These are phyloP conservation scores for Neocucurbitaria cava DNA, from an alignment of 2,329 filamentous ascomycete genomes.

Conservation along the genomic window DNA sequence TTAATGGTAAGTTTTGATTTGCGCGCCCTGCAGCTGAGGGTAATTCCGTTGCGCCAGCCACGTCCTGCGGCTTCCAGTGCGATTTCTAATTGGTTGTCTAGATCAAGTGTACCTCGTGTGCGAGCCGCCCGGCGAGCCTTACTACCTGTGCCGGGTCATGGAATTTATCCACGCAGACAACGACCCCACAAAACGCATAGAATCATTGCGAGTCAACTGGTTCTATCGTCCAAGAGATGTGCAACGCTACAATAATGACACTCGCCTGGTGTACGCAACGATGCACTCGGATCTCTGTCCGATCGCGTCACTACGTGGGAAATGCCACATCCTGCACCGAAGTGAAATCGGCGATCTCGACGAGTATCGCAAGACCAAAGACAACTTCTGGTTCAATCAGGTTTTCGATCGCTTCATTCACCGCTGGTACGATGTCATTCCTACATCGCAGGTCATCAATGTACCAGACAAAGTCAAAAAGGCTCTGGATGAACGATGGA, in stretches of 20 bases:
- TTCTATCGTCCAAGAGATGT: slow-evolving; percentile 97
- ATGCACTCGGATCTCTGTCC: slow-evolving; percentile 99
- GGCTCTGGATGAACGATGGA: slow-evolving; percentile 95
- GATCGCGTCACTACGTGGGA: slow-evolving; percentile 88
- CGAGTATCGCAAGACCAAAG: slow-evolving; percentile 80
- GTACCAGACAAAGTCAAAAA: slow-evolving; percentile 95
- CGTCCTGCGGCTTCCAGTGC: slow-evolving; percentile 29
- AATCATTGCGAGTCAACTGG: slow-evolving; percentile 94
- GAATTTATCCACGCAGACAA: slow-evolving; percentile 87
- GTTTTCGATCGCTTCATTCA: slow-evolving; percentile 98
- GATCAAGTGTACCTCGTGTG: slow-evolving; percentile 95
- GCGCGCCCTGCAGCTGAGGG: slow-evolving; percentile 28
- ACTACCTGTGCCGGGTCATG: slow-evolving; percentile 98
- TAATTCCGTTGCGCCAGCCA: slow-evolving; percentile 39
- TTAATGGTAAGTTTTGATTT: slow-evolving; percentile 73
- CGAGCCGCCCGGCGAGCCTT: slow-evolving; percentile 96
- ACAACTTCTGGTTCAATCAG: slow-evolving; percentile 97
- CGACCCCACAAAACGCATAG: slow-evolving; percentile 73
- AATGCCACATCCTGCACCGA: slow-evolving; percentile 88
- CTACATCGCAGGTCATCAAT: slow-evolving; percentile 90
- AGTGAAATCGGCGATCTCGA: slow-evolving; percentile 85
- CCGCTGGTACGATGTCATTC: slow-evolving; percentile 96
- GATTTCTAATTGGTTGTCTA: slow-evolving; percentile 53
- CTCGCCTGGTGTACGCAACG: slow-evolving; percentile 88
- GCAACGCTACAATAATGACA: slow-evolving; percentile 88